Base-by-base conservation (phyloP, 1,139 yeast species). In the Sugiyamaella paludigena region DNA sequence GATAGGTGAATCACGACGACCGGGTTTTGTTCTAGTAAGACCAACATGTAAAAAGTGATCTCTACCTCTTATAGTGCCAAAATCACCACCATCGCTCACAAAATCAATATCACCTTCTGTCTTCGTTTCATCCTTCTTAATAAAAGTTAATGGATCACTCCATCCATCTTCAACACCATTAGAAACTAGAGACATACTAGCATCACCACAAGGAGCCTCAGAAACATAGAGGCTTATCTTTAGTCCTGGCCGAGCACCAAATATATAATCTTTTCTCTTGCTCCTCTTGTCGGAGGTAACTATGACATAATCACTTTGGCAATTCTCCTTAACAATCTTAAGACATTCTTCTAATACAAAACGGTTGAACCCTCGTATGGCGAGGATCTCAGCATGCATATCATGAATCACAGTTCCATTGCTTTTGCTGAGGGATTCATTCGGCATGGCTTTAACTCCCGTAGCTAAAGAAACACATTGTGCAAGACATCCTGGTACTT, bases 151-250 rank as follows among this genome's bases (percentile, higher is more conserved):
- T 9, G 58, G 57, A 10, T 55, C 54, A 2, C 50, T 47, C 66
- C 66, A 61, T 26, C 58, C 61, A 4, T 62, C 60, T 6, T 56
- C 49, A 2, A 61, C 47, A 2, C 58, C 52, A 2, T 51, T 46
- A 2, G 58, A 63, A 4, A 73, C 51, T 4, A 63, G 53, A 28
- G 73, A 75, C 80, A 88, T 78, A 7, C 95, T 84, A 0, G 88
- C 83, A 64, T 91, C 98, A 0, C 98, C 98, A 71, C 98, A 91
- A 0, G 98, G 98, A 0, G 87, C 77, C 55, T 87, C 95, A 5
- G 94, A 83, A 1, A 87, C 72, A 55, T 83, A 86, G 50, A 91
- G 61, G 0, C 81, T 84, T 39, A 87, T 45, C 36, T 52, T 50
- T 36, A 77, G 62, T 4, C 65, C 70, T 0, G 59, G 49, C 36